Base-by-base conservation (phyloP, 768 basidiomycete genomes). In the Mycena crocata region DNA sequence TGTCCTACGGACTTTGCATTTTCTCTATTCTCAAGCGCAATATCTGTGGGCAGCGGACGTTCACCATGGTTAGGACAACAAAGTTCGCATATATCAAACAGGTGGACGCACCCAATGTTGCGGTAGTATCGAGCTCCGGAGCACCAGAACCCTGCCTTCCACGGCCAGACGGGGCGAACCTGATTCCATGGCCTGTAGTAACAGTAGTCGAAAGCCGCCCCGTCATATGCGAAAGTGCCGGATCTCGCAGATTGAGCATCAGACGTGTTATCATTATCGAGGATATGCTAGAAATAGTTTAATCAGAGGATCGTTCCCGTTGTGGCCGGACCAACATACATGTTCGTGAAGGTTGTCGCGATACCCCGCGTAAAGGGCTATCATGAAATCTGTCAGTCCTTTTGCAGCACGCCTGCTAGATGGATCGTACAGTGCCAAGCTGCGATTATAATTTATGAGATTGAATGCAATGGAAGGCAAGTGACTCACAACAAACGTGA, bases 181-280 rank as follows among this genome's bases (percentile, higher is more conserved):
- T n/a, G n/a, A 37, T 32, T 1, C 24, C 23, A 37, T 37, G 34
- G n/a, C 51, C 51, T 5, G 23, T 13, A 24, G 51, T 52, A 5
- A 52, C n/a, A 3, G 17, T 4, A 1, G 13, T 42, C 31, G 50
- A 32, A 9, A 51, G 19, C 15, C 50, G 50, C 15, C 55, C 39
- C 2, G 55, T 2, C 39, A 56, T 56, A 15, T 37, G 32, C 2
- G 32, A 15, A 8, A 66, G 57, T 9, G 50, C 48, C 14, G 64
- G 64, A 30, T 66, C 64, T 12, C 64, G 64, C 21, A 66, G 57
- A 57, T 66, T 66, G 49, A 66, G 57, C 64, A 66, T 66, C 5
- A 66, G 57, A 5, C 64, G 48, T 4, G 64, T 45, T 21, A 64
- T 64, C 63, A 64, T 64, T 26, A 57, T 51, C 2, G 63, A 49